A percentile compares a stretch with the other conserved stretches of the same genome.
Conservation (phyloP, 352 stramenopile species). For the Phytophthora tentaculata region DNA sequence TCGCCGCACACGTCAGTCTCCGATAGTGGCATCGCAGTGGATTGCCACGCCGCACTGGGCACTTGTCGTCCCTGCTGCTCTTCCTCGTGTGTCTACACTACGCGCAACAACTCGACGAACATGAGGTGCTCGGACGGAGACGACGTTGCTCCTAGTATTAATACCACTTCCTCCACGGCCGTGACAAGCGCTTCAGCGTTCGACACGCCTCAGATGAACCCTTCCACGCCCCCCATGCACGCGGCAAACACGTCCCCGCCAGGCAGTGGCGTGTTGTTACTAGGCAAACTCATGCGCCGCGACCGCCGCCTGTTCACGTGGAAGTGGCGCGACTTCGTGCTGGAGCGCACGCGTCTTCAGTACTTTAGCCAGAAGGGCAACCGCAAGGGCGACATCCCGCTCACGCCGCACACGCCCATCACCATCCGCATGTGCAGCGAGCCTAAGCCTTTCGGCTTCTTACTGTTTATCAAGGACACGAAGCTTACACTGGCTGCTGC, state of each 20-base stretch:
- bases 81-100: constrained; percentile 3
- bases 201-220: constrained; percentile 20
- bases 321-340: constrained; percentile 85
- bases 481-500: constrained; percentile 79
- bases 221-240: constrained; percentile 11
- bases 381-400: constrained; percentile 74
- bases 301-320: constrained; percentile 83
- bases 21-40: constrained; percentile 8
- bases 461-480: constrained; percentile 82
- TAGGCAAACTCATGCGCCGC: constrained; percentile 77
- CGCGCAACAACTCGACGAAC: constrained; percentile 23
- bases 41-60: constrained; percentile 9
- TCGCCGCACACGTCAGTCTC: neutral
- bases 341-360: constrained; percentile 72
- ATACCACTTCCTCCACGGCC: neutral
- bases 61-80: constrained; percentile 10
- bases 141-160: constrained; percentile 10
- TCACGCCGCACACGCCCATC: constrained; percentile 71
- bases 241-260: constrained; percentile 3
- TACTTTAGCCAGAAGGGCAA: constrained; percentile 82
- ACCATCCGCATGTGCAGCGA: constrained; percentile 72
- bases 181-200: constrained; percentile 2
- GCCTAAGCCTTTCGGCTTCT: constrained; percentile 74
- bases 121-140: constrained; percentile 32
- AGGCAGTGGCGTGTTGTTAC: constrained; percentile 48